These are phyloP conservation scores for Kuraishia molischiana DNA, from an alignment of 805 yeast genomes.

Conservation along the genomic window DNA sequence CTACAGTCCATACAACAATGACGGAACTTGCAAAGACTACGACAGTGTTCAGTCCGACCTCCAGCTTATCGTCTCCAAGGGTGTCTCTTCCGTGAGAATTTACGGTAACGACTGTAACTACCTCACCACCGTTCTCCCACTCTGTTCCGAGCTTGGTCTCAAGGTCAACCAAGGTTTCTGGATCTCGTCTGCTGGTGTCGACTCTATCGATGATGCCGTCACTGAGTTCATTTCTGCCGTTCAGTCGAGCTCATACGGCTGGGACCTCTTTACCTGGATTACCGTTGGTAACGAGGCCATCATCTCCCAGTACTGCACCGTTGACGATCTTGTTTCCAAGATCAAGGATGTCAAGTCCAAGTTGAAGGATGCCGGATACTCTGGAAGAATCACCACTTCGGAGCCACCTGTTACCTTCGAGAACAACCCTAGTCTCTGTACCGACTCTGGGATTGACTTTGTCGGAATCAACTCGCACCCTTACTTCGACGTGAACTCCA, in stretches of 20 bases:
- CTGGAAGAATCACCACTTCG: conserved; percentile 70
- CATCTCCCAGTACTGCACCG: conserved; percentile 49
- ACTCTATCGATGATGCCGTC: conserved; percentile 57
- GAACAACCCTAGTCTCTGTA: conserved; percentile 58
- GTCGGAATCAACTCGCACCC: conserved; percentile 86
- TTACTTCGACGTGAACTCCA: conserved; percentile 56
- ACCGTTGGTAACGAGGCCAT: conserved; percentile 90
- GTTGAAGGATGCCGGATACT: conserved; percentile 61
- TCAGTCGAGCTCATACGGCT: conserved; percentile 31
- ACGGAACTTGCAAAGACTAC: conserved; percentile 56
- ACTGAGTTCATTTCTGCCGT: conserved; percentile 38
- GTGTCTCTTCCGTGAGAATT: conserved; percentile 59
- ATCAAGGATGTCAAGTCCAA: conserved; percentile 51
- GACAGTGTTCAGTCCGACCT: conserved; percentile 51
- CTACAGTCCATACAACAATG: conserved; percentile 70
- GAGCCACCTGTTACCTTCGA: conserved; percentile 80
- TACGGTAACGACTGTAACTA: conserved; percentile 86
- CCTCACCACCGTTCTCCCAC: conserved; percentile 54
- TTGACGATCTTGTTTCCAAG: conserved; percentile 51
- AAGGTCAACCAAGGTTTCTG: conserved; percentile 83
- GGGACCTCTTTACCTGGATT: conserved; percentile 69
- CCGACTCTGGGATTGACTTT: conserved; percentile 60
- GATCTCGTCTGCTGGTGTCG: conserved; percentile 56
- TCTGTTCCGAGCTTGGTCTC: conserved; percentile 48
- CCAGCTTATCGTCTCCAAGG: conserved; percentile 42